Conservation (phyloP, 306 rosid species). For the Crotalaria pallida region DNA sequence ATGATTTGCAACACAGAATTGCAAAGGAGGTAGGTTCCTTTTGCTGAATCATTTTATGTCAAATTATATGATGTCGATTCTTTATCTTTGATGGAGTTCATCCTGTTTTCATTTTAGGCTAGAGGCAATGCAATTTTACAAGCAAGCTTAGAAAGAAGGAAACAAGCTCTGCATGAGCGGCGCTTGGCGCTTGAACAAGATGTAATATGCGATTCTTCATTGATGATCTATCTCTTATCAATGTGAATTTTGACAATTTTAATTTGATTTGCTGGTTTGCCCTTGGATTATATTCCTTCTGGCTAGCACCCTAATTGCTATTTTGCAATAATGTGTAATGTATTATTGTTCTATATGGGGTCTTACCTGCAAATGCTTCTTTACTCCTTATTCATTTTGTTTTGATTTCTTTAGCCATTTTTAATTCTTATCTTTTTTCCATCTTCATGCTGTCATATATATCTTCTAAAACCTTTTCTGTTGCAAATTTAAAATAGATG, state of each 20-base stretch:
- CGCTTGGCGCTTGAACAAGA: constrained; percentile 99
- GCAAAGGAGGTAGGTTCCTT: constrained; percentile 81
- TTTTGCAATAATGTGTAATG: background rate
- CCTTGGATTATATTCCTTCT: background rate
- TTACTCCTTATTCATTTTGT: background rate
- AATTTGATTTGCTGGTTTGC: constrained; percentile 4
- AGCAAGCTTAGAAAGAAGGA: constrained; percentile 99
- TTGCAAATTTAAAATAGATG: constrained; percentile 2
- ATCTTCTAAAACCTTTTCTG: background rate
- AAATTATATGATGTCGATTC: background rate
- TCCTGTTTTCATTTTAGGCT: constrained; percentile 49
- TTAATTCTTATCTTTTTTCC: background rate
- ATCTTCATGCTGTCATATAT: background rate
- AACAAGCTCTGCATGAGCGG: constrained; percentile 98
- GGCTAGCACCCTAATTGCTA: background rate
- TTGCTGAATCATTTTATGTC: constrained; percentile 11
- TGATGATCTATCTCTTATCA: background rate
- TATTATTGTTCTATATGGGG: background rate
- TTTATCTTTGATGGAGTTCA: constrained; percentile 16
- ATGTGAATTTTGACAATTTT: background rate
- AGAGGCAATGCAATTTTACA: constrained; percentile 98
- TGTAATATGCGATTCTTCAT: constrained; percentile 51
- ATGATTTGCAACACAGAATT: constrained; percentile 85
- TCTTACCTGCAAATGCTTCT: background rate
- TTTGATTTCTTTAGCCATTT: background rate